phyloP scores from a whole-genome alignment of 1,139 yeast species.

The Debaryomycetaceae sp. region DNA sequence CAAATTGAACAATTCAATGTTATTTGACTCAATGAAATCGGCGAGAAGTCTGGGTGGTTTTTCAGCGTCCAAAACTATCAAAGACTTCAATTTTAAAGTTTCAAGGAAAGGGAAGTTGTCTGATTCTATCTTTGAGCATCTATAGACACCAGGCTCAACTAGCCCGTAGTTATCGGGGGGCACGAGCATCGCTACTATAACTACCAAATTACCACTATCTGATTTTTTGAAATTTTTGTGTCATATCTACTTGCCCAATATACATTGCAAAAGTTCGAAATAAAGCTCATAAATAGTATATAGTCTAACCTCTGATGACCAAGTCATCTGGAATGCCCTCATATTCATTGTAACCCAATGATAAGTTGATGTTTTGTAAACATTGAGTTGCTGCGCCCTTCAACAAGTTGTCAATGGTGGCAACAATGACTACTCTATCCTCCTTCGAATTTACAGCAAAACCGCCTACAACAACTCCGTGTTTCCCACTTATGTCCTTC shows the following conservation, averaged over 20 bases:
- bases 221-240: background rate
- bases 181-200: slow-evolving; percentile 48
- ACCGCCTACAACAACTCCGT: slow-evolving; percentile 92
- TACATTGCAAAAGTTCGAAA: background rate
- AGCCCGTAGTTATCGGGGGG: slow-evolving; percentile 79
- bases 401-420: slow-evolving; percentile 90
- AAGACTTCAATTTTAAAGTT: slow-evolving; percentile 55
- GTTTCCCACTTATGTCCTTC: slow-evolving; percentile 86
- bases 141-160: slow-evolving; percentile 68
- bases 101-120: slow-evolving; percentile 66
- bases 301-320: slow-evolving; percentile 42
- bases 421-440: slow-evolving; percentile 89
- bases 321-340: slow-evolving; percentile 81
- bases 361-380: slow-evolving; percentile 88
- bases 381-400: slow-evolving; percentile 99
- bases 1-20: slow-evolving; percentile 43
- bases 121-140: slow-evolving; percentile 52
- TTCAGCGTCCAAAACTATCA: slow-evolving; percentile 67
- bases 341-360: slow-evolving; percentile 86
- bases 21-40: slow-evolving; percentile 42
- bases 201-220: background rate
- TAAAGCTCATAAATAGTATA: background rate
- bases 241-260: background rate
- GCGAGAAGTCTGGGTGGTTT: slow-evolving; percentile 58
- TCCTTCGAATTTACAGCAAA: slow-evolving; percentile 88